Conservation (phyloP, 176 grass and related monocot genomes). For the Poa pratensis region DNA sequence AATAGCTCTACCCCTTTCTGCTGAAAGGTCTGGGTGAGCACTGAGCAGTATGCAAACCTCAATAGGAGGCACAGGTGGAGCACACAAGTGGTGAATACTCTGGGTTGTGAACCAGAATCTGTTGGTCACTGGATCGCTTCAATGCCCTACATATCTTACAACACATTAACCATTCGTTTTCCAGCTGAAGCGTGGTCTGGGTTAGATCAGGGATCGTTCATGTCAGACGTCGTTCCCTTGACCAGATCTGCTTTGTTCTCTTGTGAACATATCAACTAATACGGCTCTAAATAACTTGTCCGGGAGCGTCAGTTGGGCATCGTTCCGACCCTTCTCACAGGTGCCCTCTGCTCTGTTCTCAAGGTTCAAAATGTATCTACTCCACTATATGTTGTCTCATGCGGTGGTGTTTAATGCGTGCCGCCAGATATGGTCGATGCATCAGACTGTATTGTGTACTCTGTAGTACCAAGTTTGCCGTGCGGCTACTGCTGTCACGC, state of each 20-base stretch:
- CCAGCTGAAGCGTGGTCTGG: neutral
- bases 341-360: neutral
- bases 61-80: neutral
- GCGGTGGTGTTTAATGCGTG: constrained; percentile 35
- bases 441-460: constrained; percentile 36
- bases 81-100: neutral
- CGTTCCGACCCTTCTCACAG: neutral
- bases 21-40: constrained; percentile 12
- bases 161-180: neutral
- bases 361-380: neutral
- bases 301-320: neutral
- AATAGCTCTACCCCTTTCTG: constrained; percentile 38
- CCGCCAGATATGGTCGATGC: constrained; percentile 27
- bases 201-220: neutral
- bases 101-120: constrained; percentile 44
- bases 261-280: neutral
- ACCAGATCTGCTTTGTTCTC: neutral
- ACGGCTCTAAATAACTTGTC: constrained; percentile 20
- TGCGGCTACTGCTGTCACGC: neutral
- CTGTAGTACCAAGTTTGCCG: constrained; percentile 14
- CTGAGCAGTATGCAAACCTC: neutral
- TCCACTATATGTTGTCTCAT: neutral
- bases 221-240: neutral
- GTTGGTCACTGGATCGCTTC: constrained; percentile 51
- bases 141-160: constrained; percentile 30